Evolutionary conservation across 352 stramenopile genomes (phyloP).

Genomic region (Globisporangium acanthophoron): DNA sequence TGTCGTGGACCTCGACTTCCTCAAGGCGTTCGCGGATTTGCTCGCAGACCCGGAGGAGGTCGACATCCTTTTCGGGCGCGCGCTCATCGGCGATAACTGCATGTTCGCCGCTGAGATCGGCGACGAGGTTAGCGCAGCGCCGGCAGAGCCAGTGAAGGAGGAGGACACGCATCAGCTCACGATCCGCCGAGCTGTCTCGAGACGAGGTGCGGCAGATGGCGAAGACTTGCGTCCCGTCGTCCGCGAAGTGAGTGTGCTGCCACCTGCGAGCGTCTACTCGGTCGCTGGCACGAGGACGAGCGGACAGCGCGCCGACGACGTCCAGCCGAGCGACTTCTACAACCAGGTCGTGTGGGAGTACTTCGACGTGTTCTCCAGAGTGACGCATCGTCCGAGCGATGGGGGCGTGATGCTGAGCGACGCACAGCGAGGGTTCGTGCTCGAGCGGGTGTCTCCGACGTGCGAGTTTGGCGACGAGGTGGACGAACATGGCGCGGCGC

Average conservation of each 20-base stretch:
- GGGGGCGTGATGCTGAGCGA: background rate
- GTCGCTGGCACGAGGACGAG: background rate
- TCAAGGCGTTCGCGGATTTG: conserved; percentile 13
- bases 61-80: conserved; percentile 5
- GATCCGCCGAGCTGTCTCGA: background rate
- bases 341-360: conserved; percentile 1
- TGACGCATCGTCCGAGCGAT: background rate
- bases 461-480: conserved; percentile 5
- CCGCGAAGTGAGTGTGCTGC: background rate
- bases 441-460: background rate
- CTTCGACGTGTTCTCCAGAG: background rate
- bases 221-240: background rate
- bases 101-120: conserved; percentile 13
- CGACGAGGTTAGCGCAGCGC: background rate
- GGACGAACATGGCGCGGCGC: background rate
- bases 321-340: background rate
- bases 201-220: background rate
- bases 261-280: background rate
- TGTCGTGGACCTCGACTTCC: conserved; percentile 21
- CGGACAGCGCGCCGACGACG: background rate
- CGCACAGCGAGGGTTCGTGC: conserved; percentile 1
- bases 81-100: conserved; percentile 22
- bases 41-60: conserved; percentile 16
- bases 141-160: background rate
- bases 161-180: background rate